phyloP scores from a whole-genome alignment of 2,329 filamentous ascomycete species.

The Ceratocystis cubensis region DNA sequence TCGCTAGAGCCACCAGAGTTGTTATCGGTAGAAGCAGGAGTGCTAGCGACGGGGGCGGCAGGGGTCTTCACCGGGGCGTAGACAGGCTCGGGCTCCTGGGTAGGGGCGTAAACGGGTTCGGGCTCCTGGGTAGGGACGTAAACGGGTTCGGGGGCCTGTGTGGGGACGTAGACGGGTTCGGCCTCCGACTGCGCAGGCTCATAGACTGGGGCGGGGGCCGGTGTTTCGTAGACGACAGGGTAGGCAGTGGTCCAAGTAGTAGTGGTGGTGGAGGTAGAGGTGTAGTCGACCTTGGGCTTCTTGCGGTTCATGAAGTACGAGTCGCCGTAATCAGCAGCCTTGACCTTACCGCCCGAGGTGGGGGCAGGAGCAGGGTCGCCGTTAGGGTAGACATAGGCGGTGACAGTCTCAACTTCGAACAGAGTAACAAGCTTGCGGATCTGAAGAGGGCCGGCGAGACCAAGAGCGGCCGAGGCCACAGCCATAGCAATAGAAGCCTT shows the following conservation, averaged over 20 bases:
- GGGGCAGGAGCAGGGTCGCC: conserved; percentile 22
- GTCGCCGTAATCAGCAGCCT: conserved; percentile 13
- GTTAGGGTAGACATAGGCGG: conserved; percentile 25
- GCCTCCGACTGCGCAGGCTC: conserved; percentile 23
- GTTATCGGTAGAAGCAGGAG: conserved; percentile 14
- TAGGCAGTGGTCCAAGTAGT: conserved; percentile 23
- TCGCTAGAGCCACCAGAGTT: conserved; percentile 26
- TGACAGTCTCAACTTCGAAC: conserved; percentile 34
- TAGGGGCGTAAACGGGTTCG: conserved; percentile 14
- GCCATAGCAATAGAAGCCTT: conserved; percentile 38
- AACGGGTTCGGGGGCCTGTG: conserved; percentile 11
- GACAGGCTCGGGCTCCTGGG: not conserved
- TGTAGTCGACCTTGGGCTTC: conserved; percentile 9
- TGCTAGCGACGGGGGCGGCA: conserved; percentile 7
- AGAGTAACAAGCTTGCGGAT: conserved; percentile 33
- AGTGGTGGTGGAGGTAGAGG: conserved; percentile 16
- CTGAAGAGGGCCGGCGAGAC: conserved; percentile 34
- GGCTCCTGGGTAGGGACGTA: conserved; percentile 16
- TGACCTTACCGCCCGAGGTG: conserved; percentile 19
- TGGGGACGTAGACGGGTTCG: conserved; percentile 17
- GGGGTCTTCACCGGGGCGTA: not conserved
- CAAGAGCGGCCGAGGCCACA: conserved; percentile 36
- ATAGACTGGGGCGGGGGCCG: conserved; percentile 22
- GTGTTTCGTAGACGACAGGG: conserved; percentile 24
- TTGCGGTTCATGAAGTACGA: conserved; percentile 19